These are phyloP conservation scores for Triangularia setosa DNA, from an alignment of 2,329 filamentous ascomycete species.

Conservation along the genomic window DNA sequence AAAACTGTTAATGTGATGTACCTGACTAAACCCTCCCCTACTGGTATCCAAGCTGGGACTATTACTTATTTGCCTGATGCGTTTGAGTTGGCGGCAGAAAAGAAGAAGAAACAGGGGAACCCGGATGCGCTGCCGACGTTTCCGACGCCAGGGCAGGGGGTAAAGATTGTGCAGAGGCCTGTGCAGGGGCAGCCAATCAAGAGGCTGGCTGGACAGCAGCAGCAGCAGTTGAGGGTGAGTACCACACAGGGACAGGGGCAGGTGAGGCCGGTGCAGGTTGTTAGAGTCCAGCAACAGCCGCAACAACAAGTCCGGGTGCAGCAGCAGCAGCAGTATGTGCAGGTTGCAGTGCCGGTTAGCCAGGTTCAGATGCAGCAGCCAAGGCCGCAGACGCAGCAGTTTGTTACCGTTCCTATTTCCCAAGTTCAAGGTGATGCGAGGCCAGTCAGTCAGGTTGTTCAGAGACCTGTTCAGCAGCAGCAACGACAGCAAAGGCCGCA, in stretches of 20 bases:
- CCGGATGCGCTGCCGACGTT: constrained; percentile 1
- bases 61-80: background rate
- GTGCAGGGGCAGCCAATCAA: background rate
- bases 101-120: background rate
- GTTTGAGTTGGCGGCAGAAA: background rate
- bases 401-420: background rate
- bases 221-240: background rate
- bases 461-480: background rate
- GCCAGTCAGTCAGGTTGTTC: background rate
- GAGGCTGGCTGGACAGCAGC: background rate
- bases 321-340: background rate
- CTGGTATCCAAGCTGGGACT: background rate
- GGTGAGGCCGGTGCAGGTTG: background rate
- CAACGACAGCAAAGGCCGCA: background rate
- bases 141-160: background rate
- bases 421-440: background rate
- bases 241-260: background rate
- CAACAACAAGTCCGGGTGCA: background rate
- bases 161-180: background rate
- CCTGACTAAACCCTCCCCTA: background rate
- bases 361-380: background rate
- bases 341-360: background rate
- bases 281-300: background rate
- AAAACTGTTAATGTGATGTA: constrained; percentile 8
- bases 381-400: background rate